A percentile compares a stretch with the other conserved stretches of the same genome.
Evolutionary conservation across 352 stramenopile species (phyloP).

Genomic region (Thraustochytrium sp.): DNA sequence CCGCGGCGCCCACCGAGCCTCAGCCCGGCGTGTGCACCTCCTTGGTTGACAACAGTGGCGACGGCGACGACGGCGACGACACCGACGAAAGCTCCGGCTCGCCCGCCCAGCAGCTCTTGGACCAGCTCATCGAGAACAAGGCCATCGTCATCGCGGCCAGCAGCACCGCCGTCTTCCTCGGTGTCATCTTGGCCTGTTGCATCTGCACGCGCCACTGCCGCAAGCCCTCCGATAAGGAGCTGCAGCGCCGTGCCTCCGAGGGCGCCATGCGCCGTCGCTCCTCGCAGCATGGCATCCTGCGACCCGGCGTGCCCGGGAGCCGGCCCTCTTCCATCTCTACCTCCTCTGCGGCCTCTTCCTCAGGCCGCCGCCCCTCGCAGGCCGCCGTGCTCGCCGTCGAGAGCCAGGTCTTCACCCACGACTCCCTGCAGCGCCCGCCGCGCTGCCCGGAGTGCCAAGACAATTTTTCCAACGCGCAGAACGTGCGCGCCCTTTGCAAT

Average conservation of each 20-base stretch:
- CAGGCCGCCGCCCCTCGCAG: background rate
- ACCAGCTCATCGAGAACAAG: background rate
- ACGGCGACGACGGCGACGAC: background rate
- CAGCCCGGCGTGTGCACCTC: background rate
- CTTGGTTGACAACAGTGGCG: background rate
- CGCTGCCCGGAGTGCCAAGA: background rate
- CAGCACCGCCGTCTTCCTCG: background rate
- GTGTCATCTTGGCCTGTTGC: background rate
- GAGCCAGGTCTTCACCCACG: too few relatives aligned
- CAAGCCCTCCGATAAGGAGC: background rate
- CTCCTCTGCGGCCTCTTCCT: background rate
- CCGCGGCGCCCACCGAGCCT: background rate
- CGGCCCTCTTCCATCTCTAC: background rate
- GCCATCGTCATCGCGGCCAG: background rate
- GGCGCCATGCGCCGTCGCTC: background rate
- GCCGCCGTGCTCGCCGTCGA: background rate
- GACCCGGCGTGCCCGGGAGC: background rate
- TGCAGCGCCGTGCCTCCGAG: background rate
- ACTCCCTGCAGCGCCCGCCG: background rate
- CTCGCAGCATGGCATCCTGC: too few relatives aligned
- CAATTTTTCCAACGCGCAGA: background rate
- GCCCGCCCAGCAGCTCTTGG: background rate
- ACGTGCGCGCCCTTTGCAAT: conserved; percentile 9
- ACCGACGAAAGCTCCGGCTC: background rate
- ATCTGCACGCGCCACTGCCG: background rate